Evolutionary conservation across 225 moss, liverwort and hornwort genomes (phyloP), one percentile per base, ranked within the genome.

Genomic region (Takakia lepidozioides): DNA sequence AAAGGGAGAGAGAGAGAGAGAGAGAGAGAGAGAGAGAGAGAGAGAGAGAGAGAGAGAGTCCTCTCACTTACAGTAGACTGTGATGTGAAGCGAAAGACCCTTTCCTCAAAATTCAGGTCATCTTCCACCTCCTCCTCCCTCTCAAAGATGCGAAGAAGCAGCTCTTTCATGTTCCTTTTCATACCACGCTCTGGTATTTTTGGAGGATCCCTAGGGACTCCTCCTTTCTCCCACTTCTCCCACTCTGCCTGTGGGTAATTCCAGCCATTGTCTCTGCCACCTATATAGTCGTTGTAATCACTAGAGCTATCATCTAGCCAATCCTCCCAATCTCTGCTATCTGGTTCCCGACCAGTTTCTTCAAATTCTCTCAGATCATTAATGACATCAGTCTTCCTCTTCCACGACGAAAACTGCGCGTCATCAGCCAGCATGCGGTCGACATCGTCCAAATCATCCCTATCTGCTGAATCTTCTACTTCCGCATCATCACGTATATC

Each of bases 151-250:
- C 91, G 83, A 17, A 76, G 49, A 3, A 92, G 42, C 29, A 92
- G 66, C 48, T 92, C 91, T 54, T 81, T 86, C 9, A 92, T 76
- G 6, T 78, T 86, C 58, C 91, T 67, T 47, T 64, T 84, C 91
- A 92, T 92, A 29, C 91, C 91, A 34, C 91, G 83, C 55, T 86
- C 91, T 29, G 91, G 86, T 53, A 84, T 86, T 43, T 64, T 74
- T 15, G 91, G 86, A 34, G 91, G 63, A 8, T 73, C 67, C 20
- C 91, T 60, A 16, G 91, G 91, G 29, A 84, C 44, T 0, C 91
- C 91, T 13, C 46, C 75, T 41, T 84, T 84, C 42, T 92, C 91
- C 91, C 91, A 92, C 37, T 84, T 84, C 42, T 92, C 91, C 91
- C 91, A 92, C 43, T 87, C 78, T 3, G 81, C 37, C 21, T 78